Conservation (phyloP, 495 filamentous ascomycete species). For the Penicillium flavigenum region DNA sequence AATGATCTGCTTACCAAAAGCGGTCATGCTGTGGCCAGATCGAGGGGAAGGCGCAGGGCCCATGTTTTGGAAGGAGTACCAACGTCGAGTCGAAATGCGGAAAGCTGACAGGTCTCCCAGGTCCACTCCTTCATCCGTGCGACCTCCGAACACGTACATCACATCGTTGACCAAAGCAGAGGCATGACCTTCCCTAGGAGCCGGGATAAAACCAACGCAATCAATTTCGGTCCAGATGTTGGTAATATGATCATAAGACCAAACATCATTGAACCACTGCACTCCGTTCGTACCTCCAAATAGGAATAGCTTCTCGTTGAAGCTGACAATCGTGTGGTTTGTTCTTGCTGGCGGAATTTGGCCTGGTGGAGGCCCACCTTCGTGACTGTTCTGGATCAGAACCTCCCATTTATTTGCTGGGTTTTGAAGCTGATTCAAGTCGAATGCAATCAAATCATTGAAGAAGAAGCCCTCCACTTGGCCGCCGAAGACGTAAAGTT, state of each 20-base stretch:
- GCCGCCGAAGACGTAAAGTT: constrained; percentile 95
- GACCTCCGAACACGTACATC: constrained; percentile 99
- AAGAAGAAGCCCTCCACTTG: constrained; percentile 98
- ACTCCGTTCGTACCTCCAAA: constrained; percentile 96
- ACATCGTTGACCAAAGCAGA: constrained; percentile 91
- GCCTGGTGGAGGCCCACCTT: constrained; percentile 60
- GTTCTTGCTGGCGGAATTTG: constrained; percentile 88
- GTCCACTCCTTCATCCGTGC: constrained; percentile 87
- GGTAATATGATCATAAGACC: constrained; percentile 79
- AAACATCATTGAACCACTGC: constrained; percentile 98
- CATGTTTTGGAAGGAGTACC: constrained; percentile 99
- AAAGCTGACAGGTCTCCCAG: constrained; percentile 95
- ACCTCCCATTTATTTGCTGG: constrained; percentile 91
- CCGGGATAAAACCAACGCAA: constrained; percentile 96
- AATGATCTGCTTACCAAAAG: constrained; percentile 85
- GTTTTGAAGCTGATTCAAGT: constrained; percentile 88
- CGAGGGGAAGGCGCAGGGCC: constrained; percentile 90
- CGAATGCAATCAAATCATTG: constrained; percentile 96
- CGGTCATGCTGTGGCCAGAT: constrained; percentile 97
- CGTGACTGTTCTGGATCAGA: constrained; percentile 73
- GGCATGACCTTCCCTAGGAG: constrained; percentile 90
- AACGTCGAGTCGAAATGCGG: constrained; percentile 82
- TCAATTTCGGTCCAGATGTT: constrained; percentile 86
- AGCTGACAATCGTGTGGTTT: constrained; percentile 92
- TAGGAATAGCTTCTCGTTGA: constrained; percentile 89